A percentile compares a stretch with the other conserved stretches of the same genome.
phyloP scores from a whole-genome alignment of 352 stramenopile genomes.

The Globisporangium megalacanthum region DNA sequence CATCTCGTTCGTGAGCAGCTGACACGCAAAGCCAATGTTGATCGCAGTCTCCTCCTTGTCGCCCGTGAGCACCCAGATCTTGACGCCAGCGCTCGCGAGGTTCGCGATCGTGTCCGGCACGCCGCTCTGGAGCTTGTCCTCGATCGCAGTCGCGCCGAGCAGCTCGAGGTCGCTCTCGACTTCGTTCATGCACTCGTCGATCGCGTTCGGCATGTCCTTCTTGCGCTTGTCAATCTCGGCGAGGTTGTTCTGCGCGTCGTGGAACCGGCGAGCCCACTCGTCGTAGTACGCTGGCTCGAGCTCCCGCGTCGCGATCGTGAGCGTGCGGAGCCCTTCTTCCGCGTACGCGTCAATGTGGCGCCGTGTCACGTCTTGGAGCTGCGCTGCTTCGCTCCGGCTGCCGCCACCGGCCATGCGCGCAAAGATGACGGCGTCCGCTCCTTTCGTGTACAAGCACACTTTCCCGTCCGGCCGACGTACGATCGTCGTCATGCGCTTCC shows the following conservation, averaged over 20 bases:
- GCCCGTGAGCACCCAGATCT: constrained; percentile 93
- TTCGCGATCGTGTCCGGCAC: constrained; percentile 87
- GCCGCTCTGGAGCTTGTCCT: constrained; percentile 91
- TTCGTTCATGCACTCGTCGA: constrained; percentile 76
- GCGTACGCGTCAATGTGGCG: constrained; percentile 79
- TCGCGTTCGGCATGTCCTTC: constrained; percentile 60
- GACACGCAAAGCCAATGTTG: constrained; percentile 91
- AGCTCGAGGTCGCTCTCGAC: constrained; percentile 81
- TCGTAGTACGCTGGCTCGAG: constrained; percentile 43
- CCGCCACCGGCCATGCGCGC: constrained; percentile 27
- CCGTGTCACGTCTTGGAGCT: constrained; percentile 36
- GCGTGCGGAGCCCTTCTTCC: constrained; percentile 81
- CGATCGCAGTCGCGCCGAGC: constrained; percentile 90
- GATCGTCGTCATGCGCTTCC: constrained; percentile 93
- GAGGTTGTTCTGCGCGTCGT: constrained; percentile 64
- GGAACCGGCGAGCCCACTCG: constrained; percentile 54
- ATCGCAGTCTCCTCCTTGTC: constrained; percentile 95
- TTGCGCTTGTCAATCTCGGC: constrained; percentile 79
- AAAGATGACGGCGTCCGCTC: constrained; percentile 68
- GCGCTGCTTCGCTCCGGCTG: constrained; percentile 14
- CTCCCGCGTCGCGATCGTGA: constrained; percentile 78
- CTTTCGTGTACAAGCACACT: constrained; percentile 72
- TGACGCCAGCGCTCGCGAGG: constrained; percentile 82
- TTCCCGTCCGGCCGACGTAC: constrained; percentile 59
- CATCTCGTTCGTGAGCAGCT: constrained; percentile 84